A percentile compares a stretch with the other conserved stretches of the same genome.
Conservation (phyloP, 768 basidiomycete genomes). For the Mycena vulgaris region DNA sequence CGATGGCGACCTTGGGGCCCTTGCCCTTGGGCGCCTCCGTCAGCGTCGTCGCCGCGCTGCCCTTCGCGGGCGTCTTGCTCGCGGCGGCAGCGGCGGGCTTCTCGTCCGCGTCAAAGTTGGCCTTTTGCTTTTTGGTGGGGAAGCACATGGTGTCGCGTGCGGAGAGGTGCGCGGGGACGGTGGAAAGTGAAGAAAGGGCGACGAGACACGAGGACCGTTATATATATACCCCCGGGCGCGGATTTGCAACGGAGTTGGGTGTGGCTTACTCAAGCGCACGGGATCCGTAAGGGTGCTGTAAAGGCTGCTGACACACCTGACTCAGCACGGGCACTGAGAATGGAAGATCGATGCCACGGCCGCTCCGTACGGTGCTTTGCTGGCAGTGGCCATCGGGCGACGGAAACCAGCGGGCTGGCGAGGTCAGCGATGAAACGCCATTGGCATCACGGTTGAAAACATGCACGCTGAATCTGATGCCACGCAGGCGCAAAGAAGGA, state of each 20-base stretch:
- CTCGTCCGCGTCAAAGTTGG: constrained; percentile 25
- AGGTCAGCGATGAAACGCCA: too few relatives aligned
- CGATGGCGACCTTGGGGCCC: constrained; percentile 48
- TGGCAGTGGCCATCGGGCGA: too few relatives aligned
- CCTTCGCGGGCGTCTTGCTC: not conserved
- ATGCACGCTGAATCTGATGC: too few relatives aligned
- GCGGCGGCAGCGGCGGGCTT: not conserved
- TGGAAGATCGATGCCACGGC: not conserved
- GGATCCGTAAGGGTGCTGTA: too few relatives aligned
- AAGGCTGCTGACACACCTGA: not conserved
- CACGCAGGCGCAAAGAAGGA: too few relatives aligned
- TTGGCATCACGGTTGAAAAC: too few relatives aligned
- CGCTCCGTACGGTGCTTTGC: too few relatives aligned
- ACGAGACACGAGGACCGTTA: too few relatives aligned
- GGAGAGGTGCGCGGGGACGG: too few relatives aligned
- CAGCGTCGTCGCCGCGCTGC: not conserved
- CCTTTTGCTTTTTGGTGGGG: constrained; percentile 21
- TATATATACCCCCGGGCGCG: too few relatives aligned
- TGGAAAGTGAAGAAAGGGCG: too few relatives aligned
- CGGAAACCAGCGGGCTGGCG: too few relatives aligned
- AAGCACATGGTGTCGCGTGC: constrained; percentile 23
- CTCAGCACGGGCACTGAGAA: not conserved
- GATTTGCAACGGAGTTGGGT: not conserved
- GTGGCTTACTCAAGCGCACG: not conserved
- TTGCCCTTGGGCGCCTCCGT: not conserved